Evolutionary conservation across 768 basidiomycete genomes (phyloP).

Genomic region (Podaxis rugospora): DNA sequence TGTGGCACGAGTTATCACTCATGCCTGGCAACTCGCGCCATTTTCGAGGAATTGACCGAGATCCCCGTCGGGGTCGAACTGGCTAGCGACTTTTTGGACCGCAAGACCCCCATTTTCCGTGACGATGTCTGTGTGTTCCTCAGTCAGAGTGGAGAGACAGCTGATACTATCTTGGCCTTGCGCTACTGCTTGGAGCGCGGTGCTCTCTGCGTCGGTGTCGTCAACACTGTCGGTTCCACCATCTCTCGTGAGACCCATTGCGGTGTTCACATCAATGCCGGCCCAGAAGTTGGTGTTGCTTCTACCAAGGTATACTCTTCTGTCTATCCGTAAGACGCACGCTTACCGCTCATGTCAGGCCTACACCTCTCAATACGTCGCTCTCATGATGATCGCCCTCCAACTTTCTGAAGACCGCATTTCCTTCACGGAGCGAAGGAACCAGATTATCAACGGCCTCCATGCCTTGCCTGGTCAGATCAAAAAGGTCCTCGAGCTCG

Average conservation of each 20-base stretch:
- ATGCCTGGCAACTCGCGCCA: conserved; percentile 91
- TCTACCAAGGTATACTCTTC: conserved; percentile 77
- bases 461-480: conserved; percentile 90
- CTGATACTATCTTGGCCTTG: conserved; percentile 94
- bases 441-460: conserved; percentile 90
- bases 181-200: conserved; percentile 96
- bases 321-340: neutral
- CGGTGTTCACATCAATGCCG: conserved; percentile 99
- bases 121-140: conserved; percentile 97
- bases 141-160: conserved; percentile 97
- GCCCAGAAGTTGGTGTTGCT: conserved; percentile 98
- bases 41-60: conserved; percentile 98
- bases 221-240: conserved; percentile 98
- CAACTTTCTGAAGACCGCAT: conserved; percentile 97
- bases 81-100: conserved; percentile 96
- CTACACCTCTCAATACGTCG: conserved; percentile 98
- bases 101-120: conserved; percentile 99
- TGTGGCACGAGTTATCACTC: conserved; percentile 99
- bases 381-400: conserved; percentile 96
- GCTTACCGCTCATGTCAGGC: conserved; percentile 45
- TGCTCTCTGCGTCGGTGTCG: conserved; percentile 93
- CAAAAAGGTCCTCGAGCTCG: conserved; percentile 78
- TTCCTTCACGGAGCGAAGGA: conserved; percentile 84
- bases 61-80: conserved; percentile 97
- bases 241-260: conserved; percentile 98